Percentiles rank a stretch among this genome's conserved stretches.
Conservation (phyloP, 2,329 filamentous ascomycete genomes). For the Zasmidium citrigriseum region DNA sequence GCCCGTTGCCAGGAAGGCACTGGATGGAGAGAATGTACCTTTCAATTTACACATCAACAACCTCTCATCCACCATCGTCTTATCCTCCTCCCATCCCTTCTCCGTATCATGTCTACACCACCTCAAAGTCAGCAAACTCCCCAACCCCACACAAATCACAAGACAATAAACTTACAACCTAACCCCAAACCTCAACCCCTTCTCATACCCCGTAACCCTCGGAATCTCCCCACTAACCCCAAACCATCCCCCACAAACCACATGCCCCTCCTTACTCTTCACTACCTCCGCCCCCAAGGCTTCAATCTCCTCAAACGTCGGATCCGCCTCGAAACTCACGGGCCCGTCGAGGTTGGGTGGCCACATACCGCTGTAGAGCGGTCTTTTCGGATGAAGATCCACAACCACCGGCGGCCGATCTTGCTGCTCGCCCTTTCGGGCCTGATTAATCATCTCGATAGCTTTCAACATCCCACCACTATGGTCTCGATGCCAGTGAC, state of each 20-base stretch:
- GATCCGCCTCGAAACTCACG: conserved; percentile 27
- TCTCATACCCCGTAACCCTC: conserved; percentile 26
- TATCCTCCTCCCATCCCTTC: conserved; percentile 25
- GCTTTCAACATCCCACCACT: conserved; percentile 30
- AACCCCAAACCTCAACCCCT: conserved; percentile 26
- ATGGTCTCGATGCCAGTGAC: conserved; percentile 33
- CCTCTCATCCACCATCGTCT: conserved; percentile 26
- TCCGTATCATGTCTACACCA: not conserved
- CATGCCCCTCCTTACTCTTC: conserved; percentile 25
- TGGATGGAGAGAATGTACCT: conserved; percentile 16
- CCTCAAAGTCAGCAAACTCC: too few relatives aligned
- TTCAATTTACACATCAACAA: conserved; percentile 33
- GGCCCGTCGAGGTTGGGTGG: conserved; percentile 15
- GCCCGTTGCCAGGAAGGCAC: not conserved
- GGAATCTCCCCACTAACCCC: conserved; percentile 32
- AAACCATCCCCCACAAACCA: conserved; percentile 25
- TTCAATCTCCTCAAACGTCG: conserved; percentile 30
- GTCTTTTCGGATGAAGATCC: conserved; percentile 29
- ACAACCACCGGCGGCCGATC: conserved; percentile 16
- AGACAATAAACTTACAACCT: too few relatives aligned
- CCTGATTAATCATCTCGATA: conserved; percentile 25
- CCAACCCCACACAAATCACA: too few relatives aligned
- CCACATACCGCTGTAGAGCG: conserved; percentile 25
- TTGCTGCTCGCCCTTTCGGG: conserved; percentile 1
- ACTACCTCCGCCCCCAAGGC: conserved; percentile 24